Base-by-base conservation (phyloP, 179 eudicot genomes). In the Spergularia azorica region DNA sequence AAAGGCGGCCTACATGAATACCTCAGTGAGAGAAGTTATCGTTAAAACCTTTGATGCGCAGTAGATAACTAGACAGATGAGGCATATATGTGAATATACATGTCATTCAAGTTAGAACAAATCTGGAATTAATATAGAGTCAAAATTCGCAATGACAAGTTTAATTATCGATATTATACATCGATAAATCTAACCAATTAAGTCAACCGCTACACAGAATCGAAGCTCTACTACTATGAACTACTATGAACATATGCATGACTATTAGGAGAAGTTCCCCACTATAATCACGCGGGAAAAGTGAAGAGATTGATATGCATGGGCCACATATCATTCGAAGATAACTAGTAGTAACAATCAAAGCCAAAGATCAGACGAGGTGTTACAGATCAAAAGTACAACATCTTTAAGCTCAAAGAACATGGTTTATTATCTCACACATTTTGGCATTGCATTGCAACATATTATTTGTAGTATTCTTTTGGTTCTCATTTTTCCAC, bases 271-370 rank as follows among this genome's bases (percentile, higher is more conserved):
- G 66, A 11, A 62, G 69, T 64, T 14, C 17, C 6, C 79, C 79
- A 73, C 75, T 75, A 79, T 14, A 32, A 54, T 74, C 82, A 79
- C 75, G 82, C 79, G 64, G 69, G 51, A 70, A 75, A 80, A 80
- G 82, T 74, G 63, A 66, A 46, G 54, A 54, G 71, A 68, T 68
- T 46, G 38, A 57, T 17, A 3, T 21, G 32, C 9, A 16, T 20
- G 76, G 83, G 76, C 54, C 75, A 39, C 67, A 70, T 59, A 46
- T 54, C 32, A 74, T 63, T 61, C 65, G 16, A 64, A 32, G 46
- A 75, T 74, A 51, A 32, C 5, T 43, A 18, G 32, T 65, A 67
- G 38, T 67, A 67, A 48, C 66, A 65, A 63, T 63, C 61, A 62
- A 63, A 51, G 26, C 12, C 32, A 73, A 51, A 18, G 4, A 46